Evolutionary conservation across 75 land plant genomes (phyloP).

Genomic region (Picea glauca): DNA sequence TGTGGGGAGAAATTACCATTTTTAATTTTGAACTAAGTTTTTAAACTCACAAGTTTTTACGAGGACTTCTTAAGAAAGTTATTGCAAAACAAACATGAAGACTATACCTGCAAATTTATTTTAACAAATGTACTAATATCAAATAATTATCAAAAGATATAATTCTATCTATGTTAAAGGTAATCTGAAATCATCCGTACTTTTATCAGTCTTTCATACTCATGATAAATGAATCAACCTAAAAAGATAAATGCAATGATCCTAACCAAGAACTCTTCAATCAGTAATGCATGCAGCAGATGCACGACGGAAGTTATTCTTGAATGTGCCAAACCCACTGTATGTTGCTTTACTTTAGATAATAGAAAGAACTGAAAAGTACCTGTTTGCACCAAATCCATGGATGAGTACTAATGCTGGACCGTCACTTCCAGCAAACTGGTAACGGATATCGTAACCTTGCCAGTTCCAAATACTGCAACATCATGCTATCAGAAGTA

Average conservation of each 20-base stretch:
- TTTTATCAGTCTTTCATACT: neutral
- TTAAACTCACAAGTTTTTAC: neutral
- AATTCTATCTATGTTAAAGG: neutral
- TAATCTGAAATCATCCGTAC: neutral
- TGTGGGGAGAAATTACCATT: neutral
- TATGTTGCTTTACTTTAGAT: neutral
- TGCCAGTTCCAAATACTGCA: slow-evolving; percentile 91
- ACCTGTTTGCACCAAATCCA: slow-evolving; percentile 99
- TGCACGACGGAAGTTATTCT: neutral
- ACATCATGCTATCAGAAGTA: slow-evolving; percentile 5
- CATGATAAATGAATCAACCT: neutral
- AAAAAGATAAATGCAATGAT: neutral
- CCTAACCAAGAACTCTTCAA: neutral
- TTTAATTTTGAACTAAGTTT: neutral
- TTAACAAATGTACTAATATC: neutral
- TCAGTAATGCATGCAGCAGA: neutral
- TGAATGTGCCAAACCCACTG: neutral
- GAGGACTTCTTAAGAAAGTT: neutral
- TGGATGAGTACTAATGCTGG: slow-evolving; percentile 89
- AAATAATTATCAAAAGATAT: neutral
- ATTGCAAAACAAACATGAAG: neutral
- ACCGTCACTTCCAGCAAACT: slow-evolving; percentile 67
- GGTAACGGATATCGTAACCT: slow-evolving; percentile 86
- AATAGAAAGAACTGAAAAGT: slow-evolving; percentile 13
- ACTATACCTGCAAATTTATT: neutral